phyloP scores from a whole-genome alignment of 1,139 yeast species.

The Diutina neorugosa region DNA sequence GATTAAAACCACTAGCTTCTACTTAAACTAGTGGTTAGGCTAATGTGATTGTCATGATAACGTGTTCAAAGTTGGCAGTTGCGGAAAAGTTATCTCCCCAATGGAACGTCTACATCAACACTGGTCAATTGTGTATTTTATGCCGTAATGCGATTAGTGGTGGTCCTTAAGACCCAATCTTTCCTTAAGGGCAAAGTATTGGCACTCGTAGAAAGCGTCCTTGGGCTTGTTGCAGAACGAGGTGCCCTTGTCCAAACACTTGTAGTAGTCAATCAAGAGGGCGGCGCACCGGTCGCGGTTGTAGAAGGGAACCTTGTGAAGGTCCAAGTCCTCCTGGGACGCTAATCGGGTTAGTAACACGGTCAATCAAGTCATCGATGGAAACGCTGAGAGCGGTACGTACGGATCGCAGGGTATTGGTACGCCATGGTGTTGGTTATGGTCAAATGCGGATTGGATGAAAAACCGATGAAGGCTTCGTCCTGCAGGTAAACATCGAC shows the following conservation, averaged over 20 bases:
- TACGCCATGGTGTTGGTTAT: slow-evolving; percentile 7
- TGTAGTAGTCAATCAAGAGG: slow-evolving; percentile 31
- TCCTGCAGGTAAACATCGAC: not conserved
- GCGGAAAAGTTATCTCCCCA: no score
- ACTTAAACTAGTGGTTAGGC: no score
- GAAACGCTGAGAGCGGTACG: slow-evolving; percentile 5
- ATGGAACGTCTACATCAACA: not conserved
- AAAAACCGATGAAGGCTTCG: not conserved
- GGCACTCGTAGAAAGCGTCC: slow-evolving; percentile 38
- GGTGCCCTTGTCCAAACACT: slow-evolving; percentile 35
- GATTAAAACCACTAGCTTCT: no score
- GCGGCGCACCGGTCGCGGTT: slow-evolving; percentile 38
- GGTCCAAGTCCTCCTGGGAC: slow-evolving; percentile 31
- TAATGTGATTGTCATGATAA: no score
- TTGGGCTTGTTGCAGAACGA: slow-evolving; percentile 30
- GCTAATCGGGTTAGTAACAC: slow-evolving; percentile 13
- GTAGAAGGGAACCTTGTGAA: slow-evolving; percentile 31
- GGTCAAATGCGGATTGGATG: not conserved
- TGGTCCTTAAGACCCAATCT: slow-evolving; percentile 18
- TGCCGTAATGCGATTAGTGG: not conserved
- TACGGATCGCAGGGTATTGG: slow-evolving; percentile 12
- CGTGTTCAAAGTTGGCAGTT: no score
- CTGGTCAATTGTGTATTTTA: not conserved
- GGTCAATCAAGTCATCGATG: not conserved
- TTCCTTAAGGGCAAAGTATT: slow-evolving; percentile 31